Base-by-base conservation (phyloP, 2,329 filamentous ascomycete genomes). In the Elsinoe fawcettii region DNA sequence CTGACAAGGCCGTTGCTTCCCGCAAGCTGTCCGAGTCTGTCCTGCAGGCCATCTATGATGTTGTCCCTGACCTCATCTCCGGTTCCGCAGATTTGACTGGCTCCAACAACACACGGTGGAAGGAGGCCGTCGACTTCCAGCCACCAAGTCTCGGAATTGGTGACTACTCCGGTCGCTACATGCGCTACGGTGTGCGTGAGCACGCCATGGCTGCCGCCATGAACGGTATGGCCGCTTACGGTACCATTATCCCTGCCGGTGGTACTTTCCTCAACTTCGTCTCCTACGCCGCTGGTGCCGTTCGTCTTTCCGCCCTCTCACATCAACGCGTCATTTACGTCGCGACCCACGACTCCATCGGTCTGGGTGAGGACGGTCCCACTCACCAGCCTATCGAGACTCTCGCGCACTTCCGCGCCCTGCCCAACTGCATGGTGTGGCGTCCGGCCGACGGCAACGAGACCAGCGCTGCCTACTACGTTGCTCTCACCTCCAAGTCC, bases 231-330 rank as follows among this genome's bases (percentile, higher is more conserved):
- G 84, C 90, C 63, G 93, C 91, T 62, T 99, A 97, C 76, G 93
- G 93, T 67, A 95, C 90, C 69, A 80, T 96, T 70, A 86, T 99
- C 71, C 93, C 93, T 66, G 95, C 91, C 66, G 85, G 85, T 65
- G 93, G 93, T 77, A 97, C 93, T 69, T 99, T 99, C 86, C 81
- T 99, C 66, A 99, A 97, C 87, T 99, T 99, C 75, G 90, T 97
- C 66, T 97, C 92, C 23, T 99, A 99, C 74, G 92, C 89, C 66
- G 90, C 93, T 64, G 93, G 93, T 76, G 86, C 93, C 68, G 87
- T 97, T 71, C 92, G 93, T 77, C 85, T 99, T 61, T 96, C 91
- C 36, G 85, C 93, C 39, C 83, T 99, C 66, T 95, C 91, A 47
- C 91, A 88, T 75, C 82, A 91, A 73, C 92, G 92, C 68, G 81